Conservation (phyloP, 805 yeast genomes). For the Kodamaea neixiangensis region DNA sequence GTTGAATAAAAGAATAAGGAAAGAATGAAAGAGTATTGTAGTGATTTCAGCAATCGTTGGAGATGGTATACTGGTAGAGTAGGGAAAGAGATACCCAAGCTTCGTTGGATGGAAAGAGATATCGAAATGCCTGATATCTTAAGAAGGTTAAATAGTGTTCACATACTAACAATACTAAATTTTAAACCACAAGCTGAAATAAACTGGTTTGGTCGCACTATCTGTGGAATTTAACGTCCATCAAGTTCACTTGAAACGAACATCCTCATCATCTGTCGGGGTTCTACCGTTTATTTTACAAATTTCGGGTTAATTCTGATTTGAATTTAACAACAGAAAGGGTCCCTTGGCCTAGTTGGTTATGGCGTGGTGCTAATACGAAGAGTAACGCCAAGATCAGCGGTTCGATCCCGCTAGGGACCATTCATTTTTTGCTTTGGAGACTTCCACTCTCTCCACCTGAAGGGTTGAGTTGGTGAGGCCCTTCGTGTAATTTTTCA, state of each 20-base stretch:
- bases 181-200: too few relatives aligned
- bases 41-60: too few relatives aligned
- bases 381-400: conserved; percentile 44
- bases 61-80: too few relatives aligned
- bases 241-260: too few relatives aligned
- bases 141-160: too few relatives aligned
- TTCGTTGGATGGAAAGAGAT: too few relatives aligned
- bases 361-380: conserved; percentile 58
- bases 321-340: background rate
- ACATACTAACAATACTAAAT: too few relatives aligned
- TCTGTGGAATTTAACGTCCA: too few relatives aligned
- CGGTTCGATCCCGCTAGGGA: conserved; percentile 42
- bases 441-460: background rate
- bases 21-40: background rate
- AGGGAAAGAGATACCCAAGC: background rate
- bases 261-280: too few relatives aligned
- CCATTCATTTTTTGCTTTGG: conserved; percentile 5
- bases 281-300: background rate
- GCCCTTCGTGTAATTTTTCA: background rate
- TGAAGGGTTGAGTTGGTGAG: background rate
- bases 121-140: too few relatives aligned
- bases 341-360: conserved; percentile 62
- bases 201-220: too few relatives aligned
- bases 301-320: background rate
- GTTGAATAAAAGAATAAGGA: background rate